Percentiles rank a stretch among this genome's conserved stretches.
Conservation (phyloP, 2,329 filamentous ascomycete genomes). For the Albophoma yamanashiensis region DNA sequence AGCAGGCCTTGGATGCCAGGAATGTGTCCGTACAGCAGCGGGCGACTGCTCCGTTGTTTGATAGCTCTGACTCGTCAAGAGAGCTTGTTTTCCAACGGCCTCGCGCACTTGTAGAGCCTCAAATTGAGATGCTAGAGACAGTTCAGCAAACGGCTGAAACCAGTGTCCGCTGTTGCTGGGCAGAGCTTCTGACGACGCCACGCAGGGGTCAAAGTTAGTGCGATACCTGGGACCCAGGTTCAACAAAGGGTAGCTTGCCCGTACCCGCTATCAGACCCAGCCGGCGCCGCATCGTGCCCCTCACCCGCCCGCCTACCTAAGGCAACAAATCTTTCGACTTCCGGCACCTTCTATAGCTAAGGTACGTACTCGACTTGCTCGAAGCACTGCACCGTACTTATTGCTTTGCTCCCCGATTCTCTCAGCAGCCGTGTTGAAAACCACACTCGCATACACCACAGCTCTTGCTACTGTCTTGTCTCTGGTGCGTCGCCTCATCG, state of each 20-base stretch:
- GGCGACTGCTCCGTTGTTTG: too few species aligned
- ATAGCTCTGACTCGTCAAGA: background rate
- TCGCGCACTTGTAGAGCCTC: background rate
- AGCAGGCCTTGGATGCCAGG: too few species aligned
- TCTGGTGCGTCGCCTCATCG: background rate
- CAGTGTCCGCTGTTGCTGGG: background rate
- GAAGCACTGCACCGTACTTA: background rate
- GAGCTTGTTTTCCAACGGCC: background rate
- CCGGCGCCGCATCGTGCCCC: background rate
- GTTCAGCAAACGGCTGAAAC: background rate
- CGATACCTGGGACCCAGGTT: background rate
- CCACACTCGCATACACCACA: background rate
- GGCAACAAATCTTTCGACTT: constrained; percentile 26
- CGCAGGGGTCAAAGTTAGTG: background rate
- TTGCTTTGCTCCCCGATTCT: background rate
- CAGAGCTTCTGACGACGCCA: background rate
- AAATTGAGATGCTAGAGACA: background rate
- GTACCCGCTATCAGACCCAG: background rate
- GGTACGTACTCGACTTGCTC: background rate
- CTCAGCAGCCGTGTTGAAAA: background rate
- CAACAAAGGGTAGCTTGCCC: background rate
- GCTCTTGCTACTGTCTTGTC: background rate
- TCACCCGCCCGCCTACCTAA: background rate
- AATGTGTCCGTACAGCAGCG: too few species aligned
- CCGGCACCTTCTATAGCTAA: constrained; percentile 27